Evolutionary conservation across 2,329 filamentous ascomycete genomes (phyloP), one percentile per base, ranked within the genome.

Genomic region (Madurella fahalii): DNA sequence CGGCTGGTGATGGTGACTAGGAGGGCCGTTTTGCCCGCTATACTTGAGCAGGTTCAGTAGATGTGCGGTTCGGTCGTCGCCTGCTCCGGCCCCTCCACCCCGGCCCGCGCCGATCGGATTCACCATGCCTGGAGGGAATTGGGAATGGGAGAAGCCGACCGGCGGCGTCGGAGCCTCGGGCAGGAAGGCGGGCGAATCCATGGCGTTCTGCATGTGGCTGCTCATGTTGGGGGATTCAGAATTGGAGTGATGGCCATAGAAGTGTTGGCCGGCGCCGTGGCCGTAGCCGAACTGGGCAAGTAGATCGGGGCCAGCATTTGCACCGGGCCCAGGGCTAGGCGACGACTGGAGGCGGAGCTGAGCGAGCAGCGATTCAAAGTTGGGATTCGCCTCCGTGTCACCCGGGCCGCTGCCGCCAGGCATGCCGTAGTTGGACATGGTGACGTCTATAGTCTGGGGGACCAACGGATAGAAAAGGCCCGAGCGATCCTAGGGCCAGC

Each of bases 31-130:
- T 40, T 60, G 58, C 5, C 74, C 72, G 59, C 77, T 82, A 63
- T 83, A 84, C 73, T 85, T 85, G 67, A 85, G 76, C 52, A 85
- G 72, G 61, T 81, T 84, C 65, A 85, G 71, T 62, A 85, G 66
- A 61, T 79, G 81, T 53, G 77, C 72, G 41, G 78, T 81, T 63
- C 79, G 78, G 50, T 80, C 77, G 40, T 68, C 65, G 16, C 57
- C 57, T 15, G 63, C 52, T n/a, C 58, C 55, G 32, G 58, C 63
- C 17, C 65, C 65, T 39, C 52, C 52, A 30, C 65, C 66, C 32
- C 71, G 69, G 59, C 69, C 69, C 20, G 76, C 79, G 54, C 77
- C 78, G 54, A 80, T 79, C 57, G 78, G 74, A 50, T 77, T 77
- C 61, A 81, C 70, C 57, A 72, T 60, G 16, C 67, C 69, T 15